Conservation (phyloP, 345 rosid genomes). For the Jatropha curcas region DNA sequence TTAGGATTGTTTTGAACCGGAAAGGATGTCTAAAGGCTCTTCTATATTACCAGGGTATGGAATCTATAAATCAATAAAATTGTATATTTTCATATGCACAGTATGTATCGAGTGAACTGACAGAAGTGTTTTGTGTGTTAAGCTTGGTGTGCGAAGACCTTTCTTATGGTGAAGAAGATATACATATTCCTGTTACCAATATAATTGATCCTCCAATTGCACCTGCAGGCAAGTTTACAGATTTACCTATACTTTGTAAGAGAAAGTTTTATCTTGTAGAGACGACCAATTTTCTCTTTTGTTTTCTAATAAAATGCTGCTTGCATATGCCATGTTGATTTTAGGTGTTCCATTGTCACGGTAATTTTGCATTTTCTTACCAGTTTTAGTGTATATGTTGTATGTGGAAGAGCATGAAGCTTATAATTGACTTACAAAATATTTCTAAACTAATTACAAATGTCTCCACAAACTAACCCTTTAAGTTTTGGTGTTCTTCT, state of each 20-base stretch:
- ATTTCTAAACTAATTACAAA: neutral
- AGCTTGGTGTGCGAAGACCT: constrained; percentile 31
- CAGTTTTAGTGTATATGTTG: neutral
- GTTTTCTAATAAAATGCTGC: neutral
- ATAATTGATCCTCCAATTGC: constrained; percentile 20
- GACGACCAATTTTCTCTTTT: neutral
- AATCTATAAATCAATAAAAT: neutral
- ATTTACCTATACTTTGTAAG: neutral
- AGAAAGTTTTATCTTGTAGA: neutral
- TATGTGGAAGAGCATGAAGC: neutral
- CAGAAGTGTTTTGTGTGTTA: neutral
- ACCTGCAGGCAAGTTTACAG: constrained; percentile 28
- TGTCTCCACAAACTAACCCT: neutral
- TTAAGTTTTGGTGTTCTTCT: neutral
- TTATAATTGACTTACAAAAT: neutral
- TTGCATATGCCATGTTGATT: neutral
- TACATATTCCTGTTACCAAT: constrained; percentile 26
- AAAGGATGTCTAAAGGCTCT: constrained; percentile 9
- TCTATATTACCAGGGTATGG: constrained; percentile 35
- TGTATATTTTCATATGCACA: neutral
- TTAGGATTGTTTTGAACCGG: constrained; percentile 30
- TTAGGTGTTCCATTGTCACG: neutral
- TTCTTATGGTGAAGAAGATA: constrained; percentile 25
- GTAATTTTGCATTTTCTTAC: neutral
- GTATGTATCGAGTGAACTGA: neutral